Evolutionary conservation across 352 stramenopile species (phyloP), one percentile per base, ranked within the genome.

Genomic region (Ophiocytium majus): DNA sequence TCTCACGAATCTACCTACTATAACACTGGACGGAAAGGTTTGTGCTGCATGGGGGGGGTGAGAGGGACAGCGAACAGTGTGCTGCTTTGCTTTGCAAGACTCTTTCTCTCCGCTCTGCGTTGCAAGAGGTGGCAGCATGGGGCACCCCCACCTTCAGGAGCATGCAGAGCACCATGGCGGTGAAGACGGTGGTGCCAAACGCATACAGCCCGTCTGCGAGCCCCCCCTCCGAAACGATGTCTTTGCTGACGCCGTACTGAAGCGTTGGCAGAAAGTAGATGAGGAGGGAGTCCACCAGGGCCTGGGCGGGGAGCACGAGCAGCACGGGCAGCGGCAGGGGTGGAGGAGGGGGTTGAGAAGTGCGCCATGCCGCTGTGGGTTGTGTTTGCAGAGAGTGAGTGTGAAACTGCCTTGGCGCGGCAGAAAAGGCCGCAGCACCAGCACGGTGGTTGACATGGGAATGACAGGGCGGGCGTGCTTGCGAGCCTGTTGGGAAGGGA

Each of bases 211-310:
- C 85, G 32, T 86, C 85, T 28, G 14, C 14, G 79, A 85, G 81
- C 19, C 85, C 85, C 23, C 63, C 85, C 32, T 36, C 31, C 10
- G 66, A 75, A 63, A 81, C 89, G 0, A 89, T 35, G 9, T 86
- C 64, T 0, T 63, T 35, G 0, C 57, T 31, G 50, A 80, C 66
- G 37, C 31, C 71, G 84, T 88, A 88, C 19, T 78, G 79, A n/a
- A 49, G 34, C 63, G 85, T 32, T 0, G 84, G 84, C 19, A 88
- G 31, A 64, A 88, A 88, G 66, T 90, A 91, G 0, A 91, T 63
- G 19, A 91, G 37, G 0, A 90, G 33, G 49, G 80, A 88, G 85
- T 91, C 82, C 34, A 91, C 9, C 0, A 89, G 76, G 14, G 89
- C 88, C 50, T 91, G 89, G 36, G 89, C 19, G 50, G 90, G 32